A percentile compares a stretch with the other conserved stretches of the same genome.
Evolutionary conservation across 1,284 basidiomycete species (phyloP).

Genomic region (Exobasidium cylindrosporum): DNA sequence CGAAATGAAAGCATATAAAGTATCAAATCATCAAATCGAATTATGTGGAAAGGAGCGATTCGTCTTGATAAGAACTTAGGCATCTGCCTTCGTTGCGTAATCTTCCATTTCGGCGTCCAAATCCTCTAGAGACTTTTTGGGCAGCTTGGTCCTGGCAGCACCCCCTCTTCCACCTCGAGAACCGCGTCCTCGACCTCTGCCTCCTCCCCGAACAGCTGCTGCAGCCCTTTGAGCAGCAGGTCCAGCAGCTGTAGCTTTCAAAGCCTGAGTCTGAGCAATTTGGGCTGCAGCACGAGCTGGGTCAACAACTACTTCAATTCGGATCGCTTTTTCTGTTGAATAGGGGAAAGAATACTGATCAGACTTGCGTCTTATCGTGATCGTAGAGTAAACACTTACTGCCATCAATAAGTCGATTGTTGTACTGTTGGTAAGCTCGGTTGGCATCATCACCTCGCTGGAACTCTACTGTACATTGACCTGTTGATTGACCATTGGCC

Average conservation of each 20-base stretch:
- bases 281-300: constrained; percentile 66
- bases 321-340: constrained; percentile 78
- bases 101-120: constrained; percentile 65
- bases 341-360: constrained; percentile 12
- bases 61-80: no score
- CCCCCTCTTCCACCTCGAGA: constrained; percentile 40
- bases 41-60: no score
- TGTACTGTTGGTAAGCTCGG: constrained; percentile 89
- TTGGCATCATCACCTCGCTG: constrained; percentile 80
- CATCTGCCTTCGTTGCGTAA: constrained; percentile 2
- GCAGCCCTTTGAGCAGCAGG: constrained; percentile 22
- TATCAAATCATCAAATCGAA: no score
- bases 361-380: background rate
- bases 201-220: constrained; percentile 47
- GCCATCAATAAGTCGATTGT: constrained; percentile 98
- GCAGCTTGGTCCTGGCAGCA: constrained; percentile 53
- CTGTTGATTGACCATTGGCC: constrained; percentile 79
- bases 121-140: constrained; percentile 62
- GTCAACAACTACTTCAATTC: constrained; percentile 94
- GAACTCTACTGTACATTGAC: constrained; percentile 83
- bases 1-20: no score
- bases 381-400: constrained; percentile 71
- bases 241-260: constrained; percentile 25
- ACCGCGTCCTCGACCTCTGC: constrained; percentile 61
- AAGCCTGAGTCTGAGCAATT: constrained; percentile 26